Evolutionary conservation across 2,329 filamentous ascomycete species (phyloP), one percentile per base, ranked within the genome.

Genomic region (Hypoxylon sp.): DNA sequence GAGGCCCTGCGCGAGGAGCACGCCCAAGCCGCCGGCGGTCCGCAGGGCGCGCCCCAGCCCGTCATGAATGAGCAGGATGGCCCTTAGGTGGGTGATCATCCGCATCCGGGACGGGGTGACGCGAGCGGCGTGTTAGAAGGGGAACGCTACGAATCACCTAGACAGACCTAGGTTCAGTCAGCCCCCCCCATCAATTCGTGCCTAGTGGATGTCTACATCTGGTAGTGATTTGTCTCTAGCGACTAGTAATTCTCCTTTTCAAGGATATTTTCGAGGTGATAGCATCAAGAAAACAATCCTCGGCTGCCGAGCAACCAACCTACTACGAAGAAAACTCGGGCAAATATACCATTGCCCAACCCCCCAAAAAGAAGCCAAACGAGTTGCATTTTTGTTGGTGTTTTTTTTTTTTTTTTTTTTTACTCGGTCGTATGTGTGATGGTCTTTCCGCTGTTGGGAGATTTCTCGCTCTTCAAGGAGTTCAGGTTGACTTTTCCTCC

Each of bases 1-100:
- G 83, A 85, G 4, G 65, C 62, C 4, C 52, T 72, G 17, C 71
- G 73, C 20, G 74, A 76, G 19, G 72, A 75, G n/a, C 69, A 72
- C 46, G 59, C 68, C 17, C 73, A 76, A 17, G 19, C 5, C 4
- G 43, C 11, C 20, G 41, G 41, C 8, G 41, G 41, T 24, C 41
- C 39, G 39, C 39, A 43, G n/a, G n/a, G 39, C 15, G 15, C 39
- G 15, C 39, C 39, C 2, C 39, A 43, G 39, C 15, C 15, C 39
- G 39, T 43, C n/a, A 43, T 43, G 39, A 43, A 43, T 43, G n/a
- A 43, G 6, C 39, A 43, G 17, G 39, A 20, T 43, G 39, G 39
- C 17, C 39, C 39, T 17, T 20, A 17, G 39, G 17, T 37, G 11
- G 32, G 10, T 3, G 39, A 19, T 13, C 41, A 24, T 24, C 41